Evolutionary conservation across 345 rosid genomes (phyloP), one percentile per base, ranked within the genome.

Genomic region (Populus deltoides): DNA sequence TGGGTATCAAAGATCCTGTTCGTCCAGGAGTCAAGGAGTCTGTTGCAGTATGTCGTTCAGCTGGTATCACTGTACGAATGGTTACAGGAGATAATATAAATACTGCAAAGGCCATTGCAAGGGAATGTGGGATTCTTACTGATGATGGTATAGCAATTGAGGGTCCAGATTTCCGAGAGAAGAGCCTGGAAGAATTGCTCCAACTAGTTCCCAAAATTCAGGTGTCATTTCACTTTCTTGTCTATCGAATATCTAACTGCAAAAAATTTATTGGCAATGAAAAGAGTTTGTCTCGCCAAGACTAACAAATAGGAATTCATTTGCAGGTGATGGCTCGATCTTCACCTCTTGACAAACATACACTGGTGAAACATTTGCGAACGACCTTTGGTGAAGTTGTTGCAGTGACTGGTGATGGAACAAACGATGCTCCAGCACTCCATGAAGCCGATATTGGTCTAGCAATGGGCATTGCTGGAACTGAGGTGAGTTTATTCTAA

Each of bases 381-480:
- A 90, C 97, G 31, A 91, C 97, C 9, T 90, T 93, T 51, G 91
- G 90, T 75, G 98, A 82, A 22, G 85, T 94, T 57, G 97, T 94
- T 76, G 97, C 97, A 3, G 97, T 90, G 63, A 94, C 97, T 66
- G 97, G 97, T 75, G 98, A 94, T 80, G 98, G 98, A 76, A 93
- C 98, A 73, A 94, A 94, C 75, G 98, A 94, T 85, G 97, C 98
- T 73, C 98, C 98, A 55, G 97, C 98, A 43, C 93, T 94, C 65
- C 97, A 94, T 69, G 98, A 94, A 83, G 97, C 98, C 65, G 98
- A 94, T 76, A 94, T 94, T 68, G 98, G 98, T 82, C 86, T 93
- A 74, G 97, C 98, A 33, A 94, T 93, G 98, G 98, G 98, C 85
- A 94, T 93, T 68, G 97, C 98, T 5, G 98, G 98, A 85, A 94